Evolutionary conservation across 768 basidiomycete genomes (phyloP).

Genomic region (Termitomyces bulborhizus): DNA sequence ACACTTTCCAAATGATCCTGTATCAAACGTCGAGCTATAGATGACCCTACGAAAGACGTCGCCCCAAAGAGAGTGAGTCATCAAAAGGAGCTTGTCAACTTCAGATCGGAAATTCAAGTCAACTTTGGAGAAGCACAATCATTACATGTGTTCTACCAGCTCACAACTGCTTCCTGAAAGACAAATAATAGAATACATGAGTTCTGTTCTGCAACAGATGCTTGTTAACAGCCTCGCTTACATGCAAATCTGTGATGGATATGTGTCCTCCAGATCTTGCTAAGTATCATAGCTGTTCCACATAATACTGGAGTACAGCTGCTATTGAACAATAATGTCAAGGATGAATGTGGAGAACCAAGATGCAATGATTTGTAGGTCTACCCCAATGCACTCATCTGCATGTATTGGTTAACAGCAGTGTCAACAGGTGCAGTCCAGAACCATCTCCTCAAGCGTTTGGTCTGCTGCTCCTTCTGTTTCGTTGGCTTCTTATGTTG

Average conservation of each 20-base stretch:
- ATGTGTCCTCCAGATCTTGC: background rate
- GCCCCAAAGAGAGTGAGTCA: too few relatives aligned
- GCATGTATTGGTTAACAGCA: background rate
- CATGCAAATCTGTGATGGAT: constrained; percentile 7
- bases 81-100: too few relatives aligned
- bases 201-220: background rate
- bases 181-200: background rate
- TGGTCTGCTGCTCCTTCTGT: too few relatives aligned
- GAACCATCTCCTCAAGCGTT: constrained; percentile 40
- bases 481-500: too few relatives aligned
- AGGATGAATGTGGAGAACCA: constrained; percentile 20
- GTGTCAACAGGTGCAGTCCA: constrained; percentile 42
- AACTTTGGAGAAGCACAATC: too few relatives aligned
- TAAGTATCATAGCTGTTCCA: background rate
- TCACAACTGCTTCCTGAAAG: too few relatives aligned
- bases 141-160: too few relatives aligned
- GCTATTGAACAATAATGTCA: constrained; percentile 6
- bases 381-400: background rate
- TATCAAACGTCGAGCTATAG: too few relatives aligned
- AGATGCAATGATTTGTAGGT: constrained; percentile 32
- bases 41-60: too few relatives aligned
- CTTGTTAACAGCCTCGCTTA: background rate
- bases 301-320: background rate
- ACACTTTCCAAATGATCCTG: too few relatives aligned
- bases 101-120: too few relatives aligned